Conservation (phyloP, 2,329 filamentous ascomycete genomes). For the Knufia fluminis region DNA sequence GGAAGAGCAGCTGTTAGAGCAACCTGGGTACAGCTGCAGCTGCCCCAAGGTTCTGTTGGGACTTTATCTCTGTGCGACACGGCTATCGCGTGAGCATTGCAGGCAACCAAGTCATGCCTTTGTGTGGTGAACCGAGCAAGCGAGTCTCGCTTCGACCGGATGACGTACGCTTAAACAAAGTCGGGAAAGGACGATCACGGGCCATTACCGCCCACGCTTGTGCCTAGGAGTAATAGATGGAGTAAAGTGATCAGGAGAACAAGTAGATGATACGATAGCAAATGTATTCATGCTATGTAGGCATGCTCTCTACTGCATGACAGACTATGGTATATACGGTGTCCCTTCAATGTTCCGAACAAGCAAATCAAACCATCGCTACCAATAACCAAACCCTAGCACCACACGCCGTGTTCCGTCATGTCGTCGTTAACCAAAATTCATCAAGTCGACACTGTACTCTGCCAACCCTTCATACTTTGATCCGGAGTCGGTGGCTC, state of each 20-base stretch:
- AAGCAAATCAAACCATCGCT: not conserved
- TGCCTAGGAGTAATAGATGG: too few species aligned
- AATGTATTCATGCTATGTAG: too few species aligned
- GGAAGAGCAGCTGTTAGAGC: too few species aligned
- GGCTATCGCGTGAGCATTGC: too few species aligned
- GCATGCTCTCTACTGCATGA: not conserved
- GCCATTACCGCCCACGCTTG: too few species aligned
- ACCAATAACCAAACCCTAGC: not conserved
- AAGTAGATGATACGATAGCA: too few species aligned
- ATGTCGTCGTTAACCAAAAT: slow-evolving; percentile 5
- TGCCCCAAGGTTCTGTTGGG: not conserved
- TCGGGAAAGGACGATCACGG: too few species aligned
- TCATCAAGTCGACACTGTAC: slow-evolving; percentile 4
- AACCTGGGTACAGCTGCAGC: not conserved
- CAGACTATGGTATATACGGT: not conserved
- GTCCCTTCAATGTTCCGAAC: not conserved
- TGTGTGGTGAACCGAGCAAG: too few species aligned
- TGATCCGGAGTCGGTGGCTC: slow-evolving; percentile 21
- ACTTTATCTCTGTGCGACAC: not conserved
- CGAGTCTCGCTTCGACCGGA: too few species aligned
- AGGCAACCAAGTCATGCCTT: too few species aligned
- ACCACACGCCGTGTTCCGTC: slow-evolving; percentile 5
- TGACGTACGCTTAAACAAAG: too few species aligned
- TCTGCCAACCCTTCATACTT: slow-evolving; percentile 8
- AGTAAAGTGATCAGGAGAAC: too few species aligned